Evolutionary conservation across 495 filamentous ascomycete species (phyloP), one percentile per base, ranked within the genome.

Genomic region (Barbatosphaeria neglecta): DNA sequence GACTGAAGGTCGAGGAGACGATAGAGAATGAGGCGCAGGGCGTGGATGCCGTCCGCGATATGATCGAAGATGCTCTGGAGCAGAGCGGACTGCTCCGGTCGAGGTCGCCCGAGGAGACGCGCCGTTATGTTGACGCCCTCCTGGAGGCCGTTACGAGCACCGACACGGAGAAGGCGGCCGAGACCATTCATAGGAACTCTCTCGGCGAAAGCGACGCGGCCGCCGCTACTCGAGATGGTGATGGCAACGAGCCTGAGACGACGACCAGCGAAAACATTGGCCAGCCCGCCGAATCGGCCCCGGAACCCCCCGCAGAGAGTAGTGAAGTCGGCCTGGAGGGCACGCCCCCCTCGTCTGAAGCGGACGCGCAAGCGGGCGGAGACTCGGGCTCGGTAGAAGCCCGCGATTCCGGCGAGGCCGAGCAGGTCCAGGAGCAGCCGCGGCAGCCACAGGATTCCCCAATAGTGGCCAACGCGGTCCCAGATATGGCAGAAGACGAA

Each of bases 21-120:
- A 64, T 79, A 43, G 69, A 73, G 43, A 63, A 75, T 44, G 76
- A 80, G 44, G 76, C 74, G 46, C 50, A 66, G 28, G 69, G 68
- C 19, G 48, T 70, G 19, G 66, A 62, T 4, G 53, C 58, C 8
- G 58, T 73, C 15, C 52, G 61, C n/a, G 66, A 67, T 27, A 62
- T 68, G 3, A 62, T 73, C 17, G 61, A 64, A 28, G 56, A 68
- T n/a, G 67, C 69, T 5, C 49, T 73, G 6, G 55, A 62, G 47
- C 58, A 70, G 44, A 68, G 66, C 46, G 67, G 67, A 7, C 55
- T 72, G 6, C 56, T 71, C 16, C 58, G 52, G n/a, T 50, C 50
- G n/a, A 56, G 49, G 27, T 59, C 59, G 0, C 48, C 58, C 6
- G 57, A 55, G 3, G 67, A 71, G 25, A 54, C 57, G 7, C 56